Evolutionary conservation across 306 rosid species (phyloP).

Genomic region (Styphnolobium japonicum): DNA sequence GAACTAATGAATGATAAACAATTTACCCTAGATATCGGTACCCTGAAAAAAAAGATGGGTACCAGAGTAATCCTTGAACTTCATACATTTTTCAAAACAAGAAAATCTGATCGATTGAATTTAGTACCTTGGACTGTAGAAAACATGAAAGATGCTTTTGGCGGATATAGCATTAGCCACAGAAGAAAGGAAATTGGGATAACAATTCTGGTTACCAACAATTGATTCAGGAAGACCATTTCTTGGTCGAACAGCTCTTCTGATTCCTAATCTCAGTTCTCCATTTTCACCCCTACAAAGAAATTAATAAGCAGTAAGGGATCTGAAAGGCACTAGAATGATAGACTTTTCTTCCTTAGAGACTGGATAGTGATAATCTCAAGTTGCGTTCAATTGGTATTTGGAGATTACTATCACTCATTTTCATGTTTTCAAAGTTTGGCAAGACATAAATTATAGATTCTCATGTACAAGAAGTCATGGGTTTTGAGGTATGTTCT

Average conservation of each 20-base stretch:
- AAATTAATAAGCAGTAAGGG: slow-evolving; percentile 19
- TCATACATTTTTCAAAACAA: neutral
- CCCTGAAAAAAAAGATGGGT: no score
- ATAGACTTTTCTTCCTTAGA: neutral
- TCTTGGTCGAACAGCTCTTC: slow-evolving; percentile 86
- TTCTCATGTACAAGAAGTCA: neutral
- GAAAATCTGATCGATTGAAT: slow-evolving; percentile 6
- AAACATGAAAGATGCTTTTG: slow-evolving; percentile 84
- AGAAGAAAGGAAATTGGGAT: slow-evolving; percentile 59
- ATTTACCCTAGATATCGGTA: no score
- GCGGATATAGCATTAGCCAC: slow-evolving; percentile 84
- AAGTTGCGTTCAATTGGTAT: neutral
- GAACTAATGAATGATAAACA: no score
- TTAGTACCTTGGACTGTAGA: slow-evolving; percentile 89
- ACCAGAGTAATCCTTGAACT: no score
- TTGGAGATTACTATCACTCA: neutral
- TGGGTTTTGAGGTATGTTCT: neutral
- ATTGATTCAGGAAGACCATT: slow-evolving; percentile 84
- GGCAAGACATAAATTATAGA: neutral
- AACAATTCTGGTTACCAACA: slow-evolving; percentile 64
- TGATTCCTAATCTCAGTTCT: slow-evolving; percentile 89
- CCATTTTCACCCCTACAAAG: slow-evolving; percentile 86
- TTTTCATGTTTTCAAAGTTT: slow-evolving; percentile 1
- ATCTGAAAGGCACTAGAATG: neutral
- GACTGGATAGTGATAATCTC: neutral